These are phyloP conservation scores for Tolypocladium tundrense DNA, from an alignment of 2,329 filamentous ascomycete species.

Conservation along the genomic window DNA sequence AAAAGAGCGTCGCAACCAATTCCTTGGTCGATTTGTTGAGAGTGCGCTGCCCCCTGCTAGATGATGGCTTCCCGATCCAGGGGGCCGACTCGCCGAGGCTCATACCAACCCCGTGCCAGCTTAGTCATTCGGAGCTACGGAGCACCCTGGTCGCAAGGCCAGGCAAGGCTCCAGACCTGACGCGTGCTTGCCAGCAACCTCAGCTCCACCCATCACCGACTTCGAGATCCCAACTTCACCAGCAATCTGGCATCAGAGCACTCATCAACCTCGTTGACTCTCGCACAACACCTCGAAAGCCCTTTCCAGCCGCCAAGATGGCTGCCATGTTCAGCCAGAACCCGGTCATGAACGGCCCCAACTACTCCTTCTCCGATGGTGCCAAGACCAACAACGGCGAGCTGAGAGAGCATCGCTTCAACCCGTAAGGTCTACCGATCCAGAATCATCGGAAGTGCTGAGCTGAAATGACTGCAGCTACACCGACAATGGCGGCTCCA, in stretches of 20 bases:
- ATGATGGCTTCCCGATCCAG: neutral
- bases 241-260: slow-evolving; percentile 1
- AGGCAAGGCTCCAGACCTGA: slow-evolving; percentile 43
- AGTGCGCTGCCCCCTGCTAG: neutral
- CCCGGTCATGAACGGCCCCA: slow-evolving; percentile 57
- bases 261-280: neutral
- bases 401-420: slow-evolving; percentile 71
- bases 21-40: neutral
- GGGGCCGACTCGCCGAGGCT: neutral
- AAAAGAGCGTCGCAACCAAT: neutral
- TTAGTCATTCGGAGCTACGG: slow-evolving; percentile 32
- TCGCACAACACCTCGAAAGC: neutral
- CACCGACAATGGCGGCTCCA: slow-evolving; percentile 95
- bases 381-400: slow-evolving; percentile 44
- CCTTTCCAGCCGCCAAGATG: slow-evolving; percentile 32
- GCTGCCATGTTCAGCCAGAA: slow-evolving; percentile 62
- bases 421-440: slow-evolving; percentile 56
- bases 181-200: slow-evolving; percentile 25
- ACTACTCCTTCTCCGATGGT: slow-evolving; percentile 56
- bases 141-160: slow-evolving; percentile 10
- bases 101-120: neutral
- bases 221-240: slow-evolving; percentile 7
- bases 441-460: no score
- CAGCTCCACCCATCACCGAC: slow-evolving; percentile 8
- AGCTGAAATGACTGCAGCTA: slow-evolving; percentile 48